Conservation (phyloP, 2,329 filamentous ascomycete genomes). For the Aaosphaeria arxii region DNA sequence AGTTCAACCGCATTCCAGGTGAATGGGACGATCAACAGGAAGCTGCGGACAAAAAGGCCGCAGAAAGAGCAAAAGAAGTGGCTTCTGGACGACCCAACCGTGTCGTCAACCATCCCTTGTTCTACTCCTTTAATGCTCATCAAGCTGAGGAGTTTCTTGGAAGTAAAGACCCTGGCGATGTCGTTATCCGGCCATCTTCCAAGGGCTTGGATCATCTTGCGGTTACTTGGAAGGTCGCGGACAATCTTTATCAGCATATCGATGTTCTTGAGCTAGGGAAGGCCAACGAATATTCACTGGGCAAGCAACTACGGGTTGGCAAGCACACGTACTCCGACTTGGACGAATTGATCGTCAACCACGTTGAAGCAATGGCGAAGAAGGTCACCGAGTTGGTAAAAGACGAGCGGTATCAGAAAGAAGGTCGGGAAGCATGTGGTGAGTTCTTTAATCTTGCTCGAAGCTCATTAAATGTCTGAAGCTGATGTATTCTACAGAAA, state of each 20-base stretch:
- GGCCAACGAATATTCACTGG: slow-evolving; percentile 93
- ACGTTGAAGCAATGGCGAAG: slow-evolving; percentile 95
- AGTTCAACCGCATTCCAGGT: slow-evolving; percentile 69
- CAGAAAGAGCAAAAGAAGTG: slow-evolving; percentile 81
- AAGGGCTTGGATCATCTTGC: slow-evolving; percentile 94
- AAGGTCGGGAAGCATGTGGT: slow-evolving; percentile 80
- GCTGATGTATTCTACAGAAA: slow-evolving; percentile 55
- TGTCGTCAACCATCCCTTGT: slow-evolving; percentile 96
- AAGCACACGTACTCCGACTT: slow-evolving; percentile 94
- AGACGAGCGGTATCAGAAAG: slow-evolving; percentile 88
- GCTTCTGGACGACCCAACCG: slow-evolving; percentile 81
- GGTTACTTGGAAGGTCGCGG: slow-evolving; percentile 96
- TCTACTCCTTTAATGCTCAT: slow-evolving; percentile 85
- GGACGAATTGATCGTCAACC: slow-evolving; percentile 94
- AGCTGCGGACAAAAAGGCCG: slow-evolving; percentile 70
- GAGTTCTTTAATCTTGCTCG: slow-evolving; percentile 41
- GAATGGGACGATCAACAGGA: slow-evolving; percentile 90
- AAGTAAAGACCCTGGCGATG: slow-evolving; percentile 79
- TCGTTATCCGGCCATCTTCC: slow-evolving; percentile 91
- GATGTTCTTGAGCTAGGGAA: slow-evolving; percentile 97
- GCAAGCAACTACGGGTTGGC: slow-evolving; percentile 79
- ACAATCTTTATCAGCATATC: slow-evolving; percentile 95
- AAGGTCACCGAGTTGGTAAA: slow-evolving; percentile 96
- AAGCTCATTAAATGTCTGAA: slow-evolving; percentile 8
- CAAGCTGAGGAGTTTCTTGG: slow-evolving; percentile 94